Evolutionary conservation across 768 basidiomycete species (phyloP), one percentile per base, ranked within the genome.

Genomic region (Lactifluus pinguis): DNA sequence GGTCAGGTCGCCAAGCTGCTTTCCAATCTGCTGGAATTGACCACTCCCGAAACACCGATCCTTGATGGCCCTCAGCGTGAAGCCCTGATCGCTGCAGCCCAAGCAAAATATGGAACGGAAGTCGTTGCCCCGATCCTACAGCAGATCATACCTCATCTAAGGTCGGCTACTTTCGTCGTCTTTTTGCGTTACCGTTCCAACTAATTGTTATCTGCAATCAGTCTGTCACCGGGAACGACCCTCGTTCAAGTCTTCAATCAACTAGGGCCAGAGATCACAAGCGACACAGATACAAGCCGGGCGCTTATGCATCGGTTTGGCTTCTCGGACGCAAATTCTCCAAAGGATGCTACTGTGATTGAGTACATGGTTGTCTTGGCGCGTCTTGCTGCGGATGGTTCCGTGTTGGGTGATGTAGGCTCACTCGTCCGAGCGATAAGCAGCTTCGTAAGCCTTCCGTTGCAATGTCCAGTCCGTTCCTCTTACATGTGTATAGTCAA

Each of bases 41-140:
- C 81, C 3, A 79, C 81, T n/a, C 72, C 78, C 47, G 91, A 92
- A 65, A 73, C 82, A 21, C 86, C 89, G 51, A 74, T 86, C 38
- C 73, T 93, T 62, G 90, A 91, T 69, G 76, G 80, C 30, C 72
- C 79, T 7, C 90, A 92, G 71, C 81, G 89, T 19, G 85, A 90
- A 68, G 83, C 84, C 36, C 77, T 93, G 51, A 82, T 93, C 49
- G 75, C 80, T 13, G 85, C 91, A 52, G 83, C 83, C 29, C 87
- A 89, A 70, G 78, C 83, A 56, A 92, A 91, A 75, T 87, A 88
- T 69, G 92, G 90, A 30, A 79, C 82, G 21, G 91, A 93, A 61
- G 82, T 84, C 39, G 78, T 89, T 38, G 76, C 79, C 29, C 87
- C 91, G 55, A 84, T 91, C 55, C 74, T 93, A 42, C 85, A 84